Base-by-base conservation (phyloP, 73 alveolate genomes). In the Paraurostyla sp. region DNA sequence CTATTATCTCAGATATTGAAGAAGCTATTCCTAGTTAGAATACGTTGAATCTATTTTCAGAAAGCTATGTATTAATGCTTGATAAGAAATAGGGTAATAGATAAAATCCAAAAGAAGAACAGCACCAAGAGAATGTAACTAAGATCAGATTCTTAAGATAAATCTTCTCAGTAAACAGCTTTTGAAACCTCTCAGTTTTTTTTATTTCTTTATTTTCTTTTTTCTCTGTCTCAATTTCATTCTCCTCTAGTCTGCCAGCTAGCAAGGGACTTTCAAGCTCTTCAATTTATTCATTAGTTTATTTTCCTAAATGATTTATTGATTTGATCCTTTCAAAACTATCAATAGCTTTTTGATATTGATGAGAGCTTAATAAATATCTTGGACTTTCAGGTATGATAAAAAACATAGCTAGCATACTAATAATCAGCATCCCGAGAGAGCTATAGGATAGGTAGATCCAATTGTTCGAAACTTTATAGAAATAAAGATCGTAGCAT, bases 371-470 rank as follows among this genome's bases (percentile, higher is more conserved):
- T 13, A 50, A n/a, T 27, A 78, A 46, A 41, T 13, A 78, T 30
- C 62, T 50, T 15, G 89, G 78, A 40, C 80, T 52, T 42, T 78
- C 89, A 46, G 76, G 78, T 11, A 78, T 6, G n/a, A n/a, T n/a
- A 3, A 3, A 75, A 22, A 25, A 11, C 40, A 43, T 32, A 0
- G n/a, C 43, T 18, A 46, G 20, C 30, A 73, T 29, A 16, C 54
- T 29, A 0, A 46, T n/a, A 32, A 73, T 1, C 42, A 30, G 35
- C 51, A 6, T 46, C 3, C n/a, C 32, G 0, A 45, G n/a, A 23
- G 69, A 45, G 11, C 51, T 29, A 43, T 42, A 42, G 7, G 23
- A 20, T 9, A 73, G 29, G 49, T 43, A 73, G 20, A 48, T 54
- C 89, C 76, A 78, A 18, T 27, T 33, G 80, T 78, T 78, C 0